Percentiles rank a stretch among this genome's conserved stretches.
Conservation (phyloP, 2,329 filamentous ascomycete genomes). For the Botrytis pseudocinerea region DNA sequence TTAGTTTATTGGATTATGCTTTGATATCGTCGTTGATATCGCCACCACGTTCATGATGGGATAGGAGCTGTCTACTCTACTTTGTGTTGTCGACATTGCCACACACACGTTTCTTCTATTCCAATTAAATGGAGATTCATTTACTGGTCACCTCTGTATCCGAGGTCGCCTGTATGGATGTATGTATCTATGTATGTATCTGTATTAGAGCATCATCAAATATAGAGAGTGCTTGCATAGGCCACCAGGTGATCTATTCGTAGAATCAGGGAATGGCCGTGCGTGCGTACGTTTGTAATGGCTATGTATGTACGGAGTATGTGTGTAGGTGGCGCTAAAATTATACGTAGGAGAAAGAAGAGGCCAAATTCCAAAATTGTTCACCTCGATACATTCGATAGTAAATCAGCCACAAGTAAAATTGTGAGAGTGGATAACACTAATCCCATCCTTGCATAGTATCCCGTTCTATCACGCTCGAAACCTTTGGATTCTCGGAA, state of each 20-base stretch:
- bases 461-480: too few species aligned
- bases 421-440: background rate
- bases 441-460: too few species aligned
- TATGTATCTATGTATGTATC: too few species aligned
- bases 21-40: background rate
- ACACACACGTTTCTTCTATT: background rate
- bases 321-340: too few species aligned
- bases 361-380: too few species aligned
- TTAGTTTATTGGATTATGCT: background rate
- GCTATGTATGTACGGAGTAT: background rate
- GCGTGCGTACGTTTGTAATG: background rate
- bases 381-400: background rate
- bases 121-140: background rate
- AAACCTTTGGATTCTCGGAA: too few species aligned
- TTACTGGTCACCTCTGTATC: background rate
- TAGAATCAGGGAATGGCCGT: background rate
- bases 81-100: background rate
- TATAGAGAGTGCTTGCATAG: slow-evolving; percentile 1
- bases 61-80: background rate
- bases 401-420: background rate
- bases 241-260: slow-evolving; percentile 4
- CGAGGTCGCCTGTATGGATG: slow-evolving; percentile 6
- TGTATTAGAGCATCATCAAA: background rate
- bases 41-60: background rate
- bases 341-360: background rate